phyloP scores from a whole-genome alignment of 371 early-diverging fungal genomes.

The Apophysomyces elegans region DNA sequence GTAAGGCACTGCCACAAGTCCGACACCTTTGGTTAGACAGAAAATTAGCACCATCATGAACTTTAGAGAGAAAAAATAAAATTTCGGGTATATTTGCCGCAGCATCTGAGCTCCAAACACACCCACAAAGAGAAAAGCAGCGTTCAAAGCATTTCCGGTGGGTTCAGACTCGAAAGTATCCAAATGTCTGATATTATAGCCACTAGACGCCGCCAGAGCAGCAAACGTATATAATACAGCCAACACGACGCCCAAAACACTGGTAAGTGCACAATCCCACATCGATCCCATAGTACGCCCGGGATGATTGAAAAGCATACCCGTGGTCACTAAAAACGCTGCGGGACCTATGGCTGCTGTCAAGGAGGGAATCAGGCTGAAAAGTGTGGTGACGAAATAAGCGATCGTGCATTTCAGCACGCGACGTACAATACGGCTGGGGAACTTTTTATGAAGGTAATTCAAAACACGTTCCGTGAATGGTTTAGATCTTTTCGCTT shows the following conservation, averaged over 20 bases:
- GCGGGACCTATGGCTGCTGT: conserved; percentile 40
- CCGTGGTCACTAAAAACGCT: conserved; percentile 47
- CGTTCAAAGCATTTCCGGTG: conserved; percentile 20
- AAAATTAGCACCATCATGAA: conserved; percentile 35
- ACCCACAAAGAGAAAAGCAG: conserved; percentile 24
- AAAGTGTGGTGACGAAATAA: conserved; percentile 44
- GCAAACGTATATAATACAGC: conserved; percentile 39
- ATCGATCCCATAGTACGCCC: conserved; percentile 53
- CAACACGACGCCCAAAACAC: conserved; percentile 37
- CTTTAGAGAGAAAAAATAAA: conserved; percentile 36
- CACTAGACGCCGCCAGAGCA: conserved; percentile 30
- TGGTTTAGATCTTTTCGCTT: conserved; percentile 1
- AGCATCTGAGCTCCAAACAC: conserved; percentile 28
- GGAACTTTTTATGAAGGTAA: conserved; percentile 43
- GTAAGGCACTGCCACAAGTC: conserved; percentile 14
- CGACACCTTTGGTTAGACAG: conserved; percentile 20
- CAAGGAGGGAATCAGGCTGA: conserved; percentile 48
- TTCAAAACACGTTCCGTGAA: conserved; percentile 4
- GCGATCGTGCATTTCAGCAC: conserved; percentile 59
- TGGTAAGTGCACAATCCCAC: conserved; percentile 45
- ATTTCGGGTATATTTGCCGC: conserved; percentile 28
- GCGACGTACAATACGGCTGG: conserved; percentile 56
- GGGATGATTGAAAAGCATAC: conserved; percentile 48
- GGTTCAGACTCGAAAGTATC: conserved; percentile 15
- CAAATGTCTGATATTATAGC: conserved; percentile 33